Evolutionary conservation across 23 red algal species (phyloP).

Genomic region (Gracilaria caudata): DNA sequence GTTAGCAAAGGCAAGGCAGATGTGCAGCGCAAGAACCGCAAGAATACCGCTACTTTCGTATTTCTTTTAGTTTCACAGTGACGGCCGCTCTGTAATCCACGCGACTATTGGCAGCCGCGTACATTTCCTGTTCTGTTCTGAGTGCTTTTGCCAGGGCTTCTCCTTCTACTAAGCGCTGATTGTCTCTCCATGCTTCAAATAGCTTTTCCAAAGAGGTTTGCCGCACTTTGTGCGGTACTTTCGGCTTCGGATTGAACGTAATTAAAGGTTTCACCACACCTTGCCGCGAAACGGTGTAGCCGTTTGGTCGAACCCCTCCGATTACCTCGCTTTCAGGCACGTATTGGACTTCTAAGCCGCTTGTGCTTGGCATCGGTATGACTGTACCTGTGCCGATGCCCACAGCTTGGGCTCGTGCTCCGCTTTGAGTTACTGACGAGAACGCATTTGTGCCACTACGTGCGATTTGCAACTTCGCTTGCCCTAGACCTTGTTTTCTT

Average conservation of each 20-base stretch:
- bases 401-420: neutral
- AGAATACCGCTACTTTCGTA: constrained; percentile 29
- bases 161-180: constrained; percentile 17
- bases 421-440: constrained; percentile 5
- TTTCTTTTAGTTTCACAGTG: constrained; percentile 45
- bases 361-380: constrained; percentile 31
- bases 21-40: neutral
- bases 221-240: constrained; percentile 52
- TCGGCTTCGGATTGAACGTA: constrained; percentile 44
- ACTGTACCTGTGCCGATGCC: neutral
- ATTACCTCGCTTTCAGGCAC: constrained; percentile 49
- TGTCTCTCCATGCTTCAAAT: constrained; percentile 49
- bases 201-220: constrained; percentile 58
- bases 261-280: constrained; percentile 57
- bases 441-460: neutral
- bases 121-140: constrained; percentile 58
- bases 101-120: constrained; percentile 27
- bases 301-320: constrained; percentile 45
- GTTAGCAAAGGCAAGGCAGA: neutral
- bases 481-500: neutral
- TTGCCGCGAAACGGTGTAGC: constrained; percentile 57
- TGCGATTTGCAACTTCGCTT: constrained; percentile 2
- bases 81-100: constrained; percentile 60
- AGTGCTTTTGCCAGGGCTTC: constrained; percentile 30
- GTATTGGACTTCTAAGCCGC: constrained; percentile 13